Base-by-base conservation (phyloP, 768 basidiomycete genomes). In the Boletus subcaerulescens region DNA sequence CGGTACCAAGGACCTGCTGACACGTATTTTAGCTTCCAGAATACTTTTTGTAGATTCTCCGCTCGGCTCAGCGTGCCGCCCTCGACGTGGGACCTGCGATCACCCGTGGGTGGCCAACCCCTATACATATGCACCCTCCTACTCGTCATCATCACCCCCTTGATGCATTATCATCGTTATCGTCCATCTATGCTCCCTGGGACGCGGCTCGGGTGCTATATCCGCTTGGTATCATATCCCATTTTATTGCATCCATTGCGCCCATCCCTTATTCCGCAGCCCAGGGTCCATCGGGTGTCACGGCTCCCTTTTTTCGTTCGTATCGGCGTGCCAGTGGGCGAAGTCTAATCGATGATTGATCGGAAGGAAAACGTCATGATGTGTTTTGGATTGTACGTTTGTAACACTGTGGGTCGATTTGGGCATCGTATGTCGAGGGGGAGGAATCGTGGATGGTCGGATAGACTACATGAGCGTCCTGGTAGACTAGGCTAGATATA, bases 11-110 rank as follows among this genome's bases (percentile, higher is more conserved):
- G 26, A 31, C 33, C 6, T 47, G 18, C 49, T 54, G 55, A 61
- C 40, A 45, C 17, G 15, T 12, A 11, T 45, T n/a, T 41, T 62
- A 91, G 89, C 76, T 89, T 45, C 90, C 90, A 13, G 90, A 92
- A 67, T 92, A 92, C 73, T 92, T 92, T 74, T 76, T 80, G 63
- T 80, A 75, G 50, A 48, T 20, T 39, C 32, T n/a, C 13, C 5
- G 43, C 50, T 18, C 9, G 31, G 40, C 29, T 43, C 12, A 6
- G 39, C 31, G 24, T 17, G 24, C 17, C 29, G 17, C 13, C 12
- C 22, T 29, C 42, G 52, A 57, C 49, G 50, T 40, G 41, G 51
- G 42, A 56, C 56, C 45, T 54, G 48, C 50, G 45, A 57, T 60
- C 29, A 48, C 15, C 18, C 52, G 35, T 38, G 32, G 46, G 24